phyloP scores from a whole-genome alignment of 179 eudicot genomes.

The Carnegiea gigantea region DNA sequence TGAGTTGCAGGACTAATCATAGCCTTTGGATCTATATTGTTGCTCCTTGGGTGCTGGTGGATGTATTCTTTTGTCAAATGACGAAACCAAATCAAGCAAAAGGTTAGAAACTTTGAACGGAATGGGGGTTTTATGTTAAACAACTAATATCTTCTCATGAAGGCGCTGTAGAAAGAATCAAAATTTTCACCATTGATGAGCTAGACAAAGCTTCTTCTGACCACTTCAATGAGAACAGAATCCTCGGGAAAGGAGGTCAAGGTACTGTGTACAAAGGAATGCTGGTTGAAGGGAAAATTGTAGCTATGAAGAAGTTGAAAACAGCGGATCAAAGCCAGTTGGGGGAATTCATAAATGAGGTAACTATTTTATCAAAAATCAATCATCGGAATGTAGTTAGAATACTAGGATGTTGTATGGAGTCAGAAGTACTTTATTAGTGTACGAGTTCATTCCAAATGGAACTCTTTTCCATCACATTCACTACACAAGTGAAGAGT shows the following conservation, averaged over 20 bases:
- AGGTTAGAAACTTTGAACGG: constrained; percentile 15
- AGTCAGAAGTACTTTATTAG: no score
- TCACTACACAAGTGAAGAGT: no score
- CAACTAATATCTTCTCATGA: constrained; percentile 24
- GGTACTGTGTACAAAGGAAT: constrained; percentile 16
- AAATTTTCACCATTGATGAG: constrained; percentile 35
- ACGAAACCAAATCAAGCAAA: constrained; percentile 8
- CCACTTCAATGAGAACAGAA: constrained; percentile 10
- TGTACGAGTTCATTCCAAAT: no score
- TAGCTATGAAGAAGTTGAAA: no score
- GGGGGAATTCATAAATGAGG: no score
- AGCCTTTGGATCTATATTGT: constrained; percentile 19
- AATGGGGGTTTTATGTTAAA: constrained; percentile 28
- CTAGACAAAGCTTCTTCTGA: constrained; percentile 28
- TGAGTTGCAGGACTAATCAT: constrained; percentile 13
- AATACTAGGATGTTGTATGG: no score
- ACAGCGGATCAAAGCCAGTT: no score
- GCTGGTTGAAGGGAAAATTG: no score
- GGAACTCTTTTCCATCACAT: no score
- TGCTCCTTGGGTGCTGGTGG: constrained; percentile 18
- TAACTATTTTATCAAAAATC: no score
- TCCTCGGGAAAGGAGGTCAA: constrained; percentile 51
- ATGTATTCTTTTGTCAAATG: not conserved
- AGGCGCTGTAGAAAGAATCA: constrained; percentile 18
- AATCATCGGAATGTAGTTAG: no score